Evolutionary conservation across 495 filamentous ascomycete species (phyloP).

Genomic region (Apodospora peruviana): DNA sequence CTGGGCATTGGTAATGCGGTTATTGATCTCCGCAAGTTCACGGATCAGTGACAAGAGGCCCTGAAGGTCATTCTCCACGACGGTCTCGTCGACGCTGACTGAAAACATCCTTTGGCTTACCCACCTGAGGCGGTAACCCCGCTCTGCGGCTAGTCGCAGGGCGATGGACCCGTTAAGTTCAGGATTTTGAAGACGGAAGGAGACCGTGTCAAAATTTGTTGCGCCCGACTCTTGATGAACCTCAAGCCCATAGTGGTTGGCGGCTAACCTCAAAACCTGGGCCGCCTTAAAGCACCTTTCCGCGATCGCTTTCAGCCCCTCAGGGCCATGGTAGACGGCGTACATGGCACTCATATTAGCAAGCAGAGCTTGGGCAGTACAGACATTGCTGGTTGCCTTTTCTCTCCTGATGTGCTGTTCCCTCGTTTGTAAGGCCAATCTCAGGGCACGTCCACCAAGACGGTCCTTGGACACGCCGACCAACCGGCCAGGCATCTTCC

Average conservation of each 20-base stretch:
- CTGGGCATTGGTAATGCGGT: conserved; percentile 1
- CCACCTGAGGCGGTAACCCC: conserved; percentile 7
- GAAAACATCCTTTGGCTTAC: too few species aligned
- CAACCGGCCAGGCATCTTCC: conserved; percentile 91
- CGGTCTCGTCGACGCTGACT: conserved; percentile 43
- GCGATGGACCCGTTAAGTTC: neutral
- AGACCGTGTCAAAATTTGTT: conserved; percentile 77
- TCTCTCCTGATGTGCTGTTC: conserved; percentile 97
- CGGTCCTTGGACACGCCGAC: conserved; percentile 93
- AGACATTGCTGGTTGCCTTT: conserved; percentile 98
- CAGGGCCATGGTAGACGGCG: conserved; percentile 92
- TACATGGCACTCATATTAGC: conserved; percentile 98
- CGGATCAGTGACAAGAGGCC: conserved; percentile 24
- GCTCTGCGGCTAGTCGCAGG: too few species aligned
- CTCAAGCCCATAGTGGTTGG: conserved; percentile 56
- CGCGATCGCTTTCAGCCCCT: conserved; percentile 80
- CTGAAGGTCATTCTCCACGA: conserved; percentile 20
- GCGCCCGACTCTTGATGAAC: too few species aligned
- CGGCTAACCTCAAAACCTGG: conserved; percentile 60
- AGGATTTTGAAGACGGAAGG: conserved; percentile 45
- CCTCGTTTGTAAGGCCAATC: conserved; percentile 86
- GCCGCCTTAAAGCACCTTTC: conserved; percentile 68
- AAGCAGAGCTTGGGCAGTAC: conserved; percentile 89
- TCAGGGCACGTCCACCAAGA: conserved; percentile 74
- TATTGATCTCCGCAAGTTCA: neutral